phyloP scores from a whole-genome alignment of 345 rosid species.

The Populus deltoides region DNA sequence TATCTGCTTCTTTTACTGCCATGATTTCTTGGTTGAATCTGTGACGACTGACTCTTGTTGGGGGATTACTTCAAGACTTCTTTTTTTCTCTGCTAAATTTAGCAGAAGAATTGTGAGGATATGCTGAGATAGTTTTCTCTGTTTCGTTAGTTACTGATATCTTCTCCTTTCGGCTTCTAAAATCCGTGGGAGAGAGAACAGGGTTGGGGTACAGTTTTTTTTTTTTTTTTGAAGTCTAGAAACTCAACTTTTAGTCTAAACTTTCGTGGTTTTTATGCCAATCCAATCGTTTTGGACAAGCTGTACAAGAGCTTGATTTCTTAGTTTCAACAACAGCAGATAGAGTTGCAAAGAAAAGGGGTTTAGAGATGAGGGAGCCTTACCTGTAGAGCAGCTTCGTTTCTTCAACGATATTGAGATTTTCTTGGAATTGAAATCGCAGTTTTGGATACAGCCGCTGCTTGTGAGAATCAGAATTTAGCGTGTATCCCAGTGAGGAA shows the following conservation, averaged over 20 bases:
- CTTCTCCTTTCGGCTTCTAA: not conserved
- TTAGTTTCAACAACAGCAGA: not conserved
- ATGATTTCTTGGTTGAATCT: constrained; percentile 46
- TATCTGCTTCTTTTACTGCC: constrained; percentile 50
- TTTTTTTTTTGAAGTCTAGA: not conserved
- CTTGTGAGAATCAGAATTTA: not conserved
- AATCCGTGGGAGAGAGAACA: not conserved
- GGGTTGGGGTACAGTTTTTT: not conserved
- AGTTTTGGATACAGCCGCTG: not conserved
- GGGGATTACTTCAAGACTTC: not conserved
- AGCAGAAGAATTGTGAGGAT: not conserved
- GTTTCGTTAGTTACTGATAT: not conserved
- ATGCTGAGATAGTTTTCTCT: not conserved
- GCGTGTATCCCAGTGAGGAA: not conserved
- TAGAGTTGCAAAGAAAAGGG: not conserved
- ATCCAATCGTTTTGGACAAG: not conserved
- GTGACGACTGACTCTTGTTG: constrained; percentile 39
- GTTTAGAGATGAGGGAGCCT: not conserved
- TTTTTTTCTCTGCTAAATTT: not conserved
- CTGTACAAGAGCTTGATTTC: not conserved
- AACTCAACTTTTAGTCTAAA: not conserved
- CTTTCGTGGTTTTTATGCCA: not conserved
- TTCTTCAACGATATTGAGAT: not conserved
- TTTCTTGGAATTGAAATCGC: not conserved
- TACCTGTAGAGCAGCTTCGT: not conserved